Evolutionary conservation across 2,329 filamentous ascomycete genomes (phyloP), one percentile per base, ranked within the genome.

Genomic region (Penicillium hordei): DNA sequence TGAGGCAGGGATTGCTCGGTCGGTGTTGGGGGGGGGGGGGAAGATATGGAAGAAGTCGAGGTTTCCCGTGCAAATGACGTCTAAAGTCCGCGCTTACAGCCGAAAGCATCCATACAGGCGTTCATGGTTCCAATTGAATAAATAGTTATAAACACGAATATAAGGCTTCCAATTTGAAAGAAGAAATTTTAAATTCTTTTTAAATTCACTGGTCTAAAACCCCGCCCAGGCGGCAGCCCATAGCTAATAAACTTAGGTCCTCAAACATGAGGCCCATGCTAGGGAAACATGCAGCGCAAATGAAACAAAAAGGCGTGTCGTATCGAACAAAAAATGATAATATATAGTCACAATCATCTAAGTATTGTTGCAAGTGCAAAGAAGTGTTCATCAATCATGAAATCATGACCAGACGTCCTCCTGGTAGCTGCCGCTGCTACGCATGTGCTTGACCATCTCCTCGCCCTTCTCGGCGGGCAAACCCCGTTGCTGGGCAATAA

Each of bases 371-470:
- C 59, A 64, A 60, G 64, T 36, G 40, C 53, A 61, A 52, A 59
- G 46, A 58, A 60, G 42, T 39, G 52, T 36, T 55, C 52, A 39
- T 48, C 52, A 52, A 58, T 65, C 43, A 57, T 56, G 46, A 51
- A 7, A 66, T 75, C 72, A 87, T 73, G 84, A 87, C 85, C 85
- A 88, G 9, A 88, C 85, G 72, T 88, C 85, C 72, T 88, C 94
- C 83, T 99, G 95, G 82, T 99, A 99, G 76, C 94, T 91, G 77
- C 96, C 97, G 64, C 89, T 87, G 65, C 90, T 88, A 71, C 94
- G 88, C 93, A 99, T 97, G 68, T 88, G 88, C 85, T 97, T 99
- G 60, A 99, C 92, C 70, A 97, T 88, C 72, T 97, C 93, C 78
- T 99, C 94, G 15, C 86, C 94, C 83, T 96, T 96, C 63, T 88